Base-by-base conservation (phyloP, 1,284 basidiomycete genomes). In the Rhodotorula glutinis region DNA sequence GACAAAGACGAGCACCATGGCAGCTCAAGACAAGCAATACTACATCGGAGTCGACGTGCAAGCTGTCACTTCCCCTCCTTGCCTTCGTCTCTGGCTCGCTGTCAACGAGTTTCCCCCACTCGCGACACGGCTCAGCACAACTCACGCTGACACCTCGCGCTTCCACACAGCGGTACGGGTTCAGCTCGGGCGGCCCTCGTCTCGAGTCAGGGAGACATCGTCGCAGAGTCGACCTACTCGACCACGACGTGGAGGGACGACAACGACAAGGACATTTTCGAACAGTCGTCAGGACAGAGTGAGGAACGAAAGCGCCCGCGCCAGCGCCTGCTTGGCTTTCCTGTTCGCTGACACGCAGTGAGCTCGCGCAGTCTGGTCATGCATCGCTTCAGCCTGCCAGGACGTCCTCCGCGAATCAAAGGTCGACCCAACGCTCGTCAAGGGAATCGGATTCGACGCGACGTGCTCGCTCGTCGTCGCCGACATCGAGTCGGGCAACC, bases 401-500 rank as follows among this genome's bases (percentile, higher is more conserved):
- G 83, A 84, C 16, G 87, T 91, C 61, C 80, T 98, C 41, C 71
- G 82, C 17, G 80, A 83, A 43, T 85, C 89, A 4, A 83, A 86
- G 10, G 80, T 92, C 43, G 75, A 83, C 30, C 85, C 88, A 19
- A 78, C 81, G 4, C 79, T 82, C 8, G 87, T 98, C 72, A 92
- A 90, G 76, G 95, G 95, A 1, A 78, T 98, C 63, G 93, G 94
- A 16, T 97, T 98, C 78, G 95, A 98, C 79, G 95, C 94, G 59
- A 98, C 95, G 0, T 98, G 96, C 81, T 95, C 92, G 0, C 83
- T 98, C 46, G 92, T 94, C 0, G 94, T 98, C 30, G 83, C 88
- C 2, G 87, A 92, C 76, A 59, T 58, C 16, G 80, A 85, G 62
- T 76, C 85, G 21, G 92, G 92, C 7, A 80, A 84, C 54, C 90